Evolutionary conservation across 2,329 filamentous ascomycete species (phyloP), one percentile per base, ranked within the genome.

Genomic region (Myriosclerotinia curreyana): DNA sequence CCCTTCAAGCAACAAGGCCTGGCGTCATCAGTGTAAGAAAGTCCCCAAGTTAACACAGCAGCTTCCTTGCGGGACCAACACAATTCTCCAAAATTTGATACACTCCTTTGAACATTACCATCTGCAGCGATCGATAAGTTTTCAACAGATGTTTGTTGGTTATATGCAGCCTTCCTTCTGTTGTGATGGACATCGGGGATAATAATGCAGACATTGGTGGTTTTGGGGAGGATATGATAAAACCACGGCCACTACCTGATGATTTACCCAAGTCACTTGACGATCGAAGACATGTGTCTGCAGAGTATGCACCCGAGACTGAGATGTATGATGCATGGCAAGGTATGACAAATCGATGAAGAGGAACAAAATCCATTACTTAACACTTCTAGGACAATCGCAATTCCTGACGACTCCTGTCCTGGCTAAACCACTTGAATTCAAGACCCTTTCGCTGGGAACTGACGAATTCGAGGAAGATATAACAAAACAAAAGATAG

Each of bases 241-340:
- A 76, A 78, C 79, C 82, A 66, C 79, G 79, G 66, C 70, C 75
- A 66, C 85, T 98, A 59, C 95, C 95, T 49, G 79, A 84, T 70
- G 95, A 99, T 77, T 84, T 99, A 44, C 95, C 95, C 14, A 95
- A 85, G 70, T 96, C 93, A 15, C 84, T 99, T 63, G 89, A 99
- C 76, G 95, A 99, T 79, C 86, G 95, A 66, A 85, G 88, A 71
- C 82, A 82, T 72, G 83, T 89, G 42, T 84, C 87, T 5, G 81
- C 80, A 36, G 71, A 76, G 54, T 84, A 87, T 68, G 83, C 89
- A 64, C 82, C 83, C 48, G 95, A 98, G 81, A 96, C 93, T 49
- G 95, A 98, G 81, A 92, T 97, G 80, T 99, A 98, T 76, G 95
- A 99, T 83, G 95, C 92, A 71, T 99, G 95, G 95, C 92, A 98